Base-by-base conservation (phyloP, 768 basidiomycete species). In the Mycena venus region DNA sequence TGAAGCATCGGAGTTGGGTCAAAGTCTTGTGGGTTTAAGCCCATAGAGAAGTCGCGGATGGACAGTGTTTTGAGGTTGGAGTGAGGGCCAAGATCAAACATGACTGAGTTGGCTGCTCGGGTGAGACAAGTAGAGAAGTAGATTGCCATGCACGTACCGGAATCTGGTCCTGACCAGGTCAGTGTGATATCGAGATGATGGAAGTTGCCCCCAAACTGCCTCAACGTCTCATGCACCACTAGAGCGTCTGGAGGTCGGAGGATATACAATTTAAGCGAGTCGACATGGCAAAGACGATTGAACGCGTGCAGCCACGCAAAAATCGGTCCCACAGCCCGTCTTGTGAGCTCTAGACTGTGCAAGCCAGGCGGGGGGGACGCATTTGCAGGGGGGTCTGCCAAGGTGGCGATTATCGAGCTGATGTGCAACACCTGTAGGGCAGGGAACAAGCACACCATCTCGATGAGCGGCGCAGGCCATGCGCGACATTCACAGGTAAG, bases 371-470 rank as follows among this genome's bases (percentile, higher is more conserved):
- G 55, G 29, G 55, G 55, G 29, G 32, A 15, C 23, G 58, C 29
- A n/a, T 3, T 58, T 0, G 40, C 14, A 27, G 42, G 15, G 6
- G 56, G 44, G 2, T 23, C 10, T 2, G 27, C 31, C 23, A 27
- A 17, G 0, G 21, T 29, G 2, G 4, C 1, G 6, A 31, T 21
- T 40, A 59, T 12, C 29, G 34, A 42, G 10, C 14, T 32, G 21
- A 58, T 38, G n/a, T 21, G 25, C 34, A 68, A 58, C 19, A 1
- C n/a, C 56, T 68, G n/a, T 12, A 68, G 25, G 2, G 67, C 67
- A 15, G 31, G 58, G 8, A 59, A 40, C n/a, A 68, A 15, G 32
- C 56, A 59, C n/a, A 68, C 32, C 42, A 68, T 68, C 23, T 68
- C 66, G 40, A 68, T 21, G 29, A 68, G 42, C 32, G 67, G 56